Conservation (phyloP, 352 stramenopile species). For the Phytopythium oedochilum region DNA sequence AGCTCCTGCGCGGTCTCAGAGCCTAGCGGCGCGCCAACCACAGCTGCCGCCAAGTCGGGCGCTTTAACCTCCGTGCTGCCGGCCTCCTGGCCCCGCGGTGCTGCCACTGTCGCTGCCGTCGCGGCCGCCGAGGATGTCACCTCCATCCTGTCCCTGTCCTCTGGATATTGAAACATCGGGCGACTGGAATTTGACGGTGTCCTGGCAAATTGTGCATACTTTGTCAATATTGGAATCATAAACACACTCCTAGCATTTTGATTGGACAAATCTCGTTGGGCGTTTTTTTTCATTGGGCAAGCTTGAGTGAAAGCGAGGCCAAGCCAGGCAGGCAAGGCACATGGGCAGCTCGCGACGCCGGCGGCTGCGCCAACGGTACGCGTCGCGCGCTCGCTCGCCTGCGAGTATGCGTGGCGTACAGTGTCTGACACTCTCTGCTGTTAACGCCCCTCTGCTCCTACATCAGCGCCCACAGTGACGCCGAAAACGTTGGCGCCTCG, state of each 20-base stretch:
- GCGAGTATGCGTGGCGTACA: too few relatives aligned
- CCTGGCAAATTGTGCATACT: too few relatives aligned
- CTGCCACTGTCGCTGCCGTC: background rate
- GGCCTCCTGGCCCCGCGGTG: background rate
- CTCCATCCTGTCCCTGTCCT: too few relatives aligned
- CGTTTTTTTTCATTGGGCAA: too few relatives aligned
- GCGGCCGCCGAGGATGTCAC: background rate
- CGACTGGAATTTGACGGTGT: too few relatives aligned
- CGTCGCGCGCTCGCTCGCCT: too few relatives aligned
- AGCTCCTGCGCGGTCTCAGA: slow-evolving; percentile 14
- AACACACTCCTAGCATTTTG: too few relatives aligned
- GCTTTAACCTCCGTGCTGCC: background rate
- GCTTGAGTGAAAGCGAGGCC: background rate
- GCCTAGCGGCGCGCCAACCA: background rate
- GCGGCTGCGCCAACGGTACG: slow-evolving; percentile 18
- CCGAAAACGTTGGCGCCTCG: background rate
- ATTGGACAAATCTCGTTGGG: too few relatives aligned
- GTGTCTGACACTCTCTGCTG: too few relatives aligned
- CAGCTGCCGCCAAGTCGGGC: background rate
- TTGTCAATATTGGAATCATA: too few relatives aligned
- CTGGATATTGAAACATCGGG: too few relatives aligned
- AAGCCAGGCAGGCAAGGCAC: background rate
- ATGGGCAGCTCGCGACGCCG: background rate
- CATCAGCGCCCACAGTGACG: background rate
- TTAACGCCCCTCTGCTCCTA: background rate